phyloP scores from a whole-genome alignment of 1,284 basidiomycete genomes.

The Cutaneotrichosporon cavernicola region DNA sequence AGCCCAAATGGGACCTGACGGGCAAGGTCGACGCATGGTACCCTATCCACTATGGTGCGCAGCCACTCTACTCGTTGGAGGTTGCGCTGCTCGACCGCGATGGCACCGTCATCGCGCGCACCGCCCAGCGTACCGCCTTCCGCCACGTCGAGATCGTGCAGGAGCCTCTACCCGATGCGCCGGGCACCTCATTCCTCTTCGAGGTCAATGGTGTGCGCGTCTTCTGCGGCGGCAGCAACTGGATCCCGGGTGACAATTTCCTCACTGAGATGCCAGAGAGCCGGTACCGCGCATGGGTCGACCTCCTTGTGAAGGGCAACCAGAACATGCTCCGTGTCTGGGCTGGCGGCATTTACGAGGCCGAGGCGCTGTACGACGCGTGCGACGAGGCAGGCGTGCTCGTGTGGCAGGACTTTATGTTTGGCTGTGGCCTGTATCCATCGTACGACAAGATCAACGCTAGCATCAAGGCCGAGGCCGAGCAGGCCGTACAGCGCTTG shows the following conservation, averaged over 20 bases:
- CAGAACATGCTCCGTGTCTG: conserved; percentile 60
- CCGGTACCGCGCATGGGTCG: conserved; percentile 55
- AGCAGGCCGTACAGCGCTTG: conserved; percentile 55
- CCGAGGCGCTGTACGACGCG: conserved; percentile 56
- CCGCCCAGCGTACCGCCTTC: conserved; percentile 62
- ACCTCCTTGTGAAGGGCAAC: conserved; percentile 56
- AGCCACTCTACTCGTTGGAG: conserved; percentile 69
- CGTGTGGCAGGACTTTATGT: conserved; percentile 58
- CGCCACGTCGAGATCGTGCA: conserved; percentile 71
- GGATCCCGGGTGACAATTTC: conserved; percentile 89
- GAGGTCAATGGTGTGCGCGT: conserved; percentile 80
- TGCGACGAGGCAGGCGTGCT: conserved; percentile 67
- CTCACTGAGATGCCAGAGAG: conserved; percentile 66
- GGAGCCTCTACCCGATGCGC: conserved; percentile 57
- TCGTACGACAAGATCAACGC: conserved; percentile 55
- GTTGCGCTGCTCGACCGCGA: conserved; percentile 55
- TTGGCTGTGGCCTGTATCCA: conserved; percentile 61
- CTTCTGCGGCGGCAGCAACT: conserved; percentile 90
- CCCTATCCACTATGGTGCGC: conserved; percentile 75
- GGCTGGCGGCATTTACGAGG: conserved; percentile 59
- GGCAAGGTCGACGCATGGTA: conserved; percentile 63
- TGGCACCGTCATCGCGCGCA: conserved; percentile 27
- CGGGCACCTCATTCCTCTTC: conserved; percentile 78
- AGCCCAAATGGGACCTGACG: conserved; percentile 58
- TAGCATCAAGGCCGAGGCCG: conserved; percentile 55